Evolutionary conservation across 345 rosid species (phyloP).

Genomic region (Salix arbutifolia): DNA sequence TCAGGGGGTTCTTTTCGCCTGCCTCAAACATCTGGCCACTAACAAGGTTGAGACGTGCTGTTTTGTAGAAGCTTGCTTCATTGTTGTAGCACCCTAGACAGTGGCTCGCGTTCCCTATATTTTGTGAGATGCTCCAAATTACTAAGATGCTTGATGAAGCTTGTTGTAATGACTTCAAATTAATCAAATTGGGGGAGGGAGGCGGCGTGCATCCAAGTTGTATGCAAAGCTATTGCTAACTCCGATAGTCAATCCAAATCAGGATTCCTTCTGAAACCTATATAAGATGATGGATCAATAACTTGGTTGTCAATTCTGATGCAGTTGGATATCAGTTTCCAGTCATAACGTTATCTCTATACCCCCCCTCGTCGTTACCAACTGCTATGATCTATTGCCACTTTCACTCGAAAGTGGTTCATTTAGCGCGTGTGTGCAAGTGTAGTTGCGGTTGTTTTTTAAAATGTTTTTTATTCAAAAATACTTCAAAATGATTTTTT

Average conservation of each 20-base stretch:
- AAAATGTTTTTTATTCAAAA: no score
- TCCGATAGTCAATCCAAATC: not conserved
- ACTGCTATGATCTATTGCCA: no score
- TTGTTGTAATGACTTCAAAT: not conserved
- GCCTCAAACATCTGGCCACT: conserved; percentile 39
- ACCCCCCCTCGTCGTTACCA: no score
- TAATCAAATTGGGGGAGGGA: not conserved
- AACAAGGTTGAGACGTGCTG: not conserved
- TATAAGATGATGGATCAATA: not conserved
- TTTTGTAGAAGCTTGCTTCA: not conserved
- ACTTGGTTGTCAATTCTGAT: no score
- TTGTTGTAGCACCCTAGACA: not conserved
- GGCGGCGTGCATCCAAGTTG: not conserved
- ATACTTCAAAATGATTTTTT: no score
- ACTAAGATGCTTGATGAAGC: not conserved
- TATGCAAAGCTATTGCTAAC: not conserved
- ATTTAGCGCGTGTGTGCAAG: no score
- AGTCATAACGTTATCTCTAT: no score
- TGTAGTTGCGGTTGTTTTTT: no score
- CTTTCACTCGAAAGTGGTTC: no score
- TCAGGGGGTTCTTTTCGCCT: conserved; percentile 71
- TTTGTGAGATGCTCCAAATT: not conserved
- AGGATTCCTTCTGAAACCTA: not conserved
- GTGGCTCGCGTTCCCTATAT: not conserved
- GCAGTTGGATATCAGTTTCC: no score